Base-by-base conservation (phyloP, 108 stramenopile genomes). In the Craspedostauros australis region DNA sequence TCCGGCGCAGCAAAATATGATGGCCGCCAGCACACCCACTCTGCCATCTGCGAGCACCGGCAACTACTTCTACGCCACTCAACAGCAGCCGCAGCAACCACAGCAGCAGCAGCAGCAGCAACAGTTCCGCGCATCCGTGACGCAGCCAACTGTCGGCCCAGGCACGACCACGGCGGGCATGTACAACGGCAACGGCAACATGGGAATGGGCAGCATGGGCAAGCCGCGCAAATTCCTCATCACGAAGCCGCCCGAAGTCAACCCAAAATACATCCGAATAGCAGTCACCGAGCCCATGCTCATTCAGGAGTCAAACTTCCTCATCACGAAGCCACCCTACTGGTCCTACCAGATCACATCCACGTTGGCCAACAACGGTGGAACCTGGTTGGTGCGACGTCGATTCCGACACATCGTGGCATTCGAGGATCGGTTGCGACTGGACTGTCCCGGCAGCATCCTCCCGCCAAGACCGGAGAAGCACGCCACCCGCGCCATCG, bases 331-430 rank as follows among this genome's bases (percentile, higher is more conserved):
- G 21, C 65, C 85, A 3, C 84, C 85, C 2, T 77, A 82, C 47
- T 91, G 89, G 89, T 77, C 73, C 18, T 91, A 91, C 51, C 77
- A 82, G 60, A 58, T 91, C n/a, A 66, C 77, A 8, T 64, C 77
- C 16, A 51, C 68, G 28, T 34, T 79, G 41, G 54, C 50, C 25
- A 38, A 45, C 3, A 60, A 64, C 31, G 51, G 56, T 20, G 66
- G 68, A 26, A 45, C 75, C 9, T 84, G 83, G 66, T 46, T 80
- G 22, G 85, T 91, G 25, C 55, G 83, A 21, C 75, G 91, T 7
- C 77, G 91, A n/a, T 93, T 93, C 72, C 80, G 87, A 18, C 84
- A 93, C 64, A 66, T 93, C 45, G 85, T 88, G 23, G 87, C 87
- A 4, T 58, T 93, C 40, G 87, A 93, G 73, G 72, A 71, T 46